These are phyloP conservation scores for Monilinia aucupariae DNA, from an alignment of 2,329 filamentous ascomycete species.

Conservation along the genomic window DNA sequence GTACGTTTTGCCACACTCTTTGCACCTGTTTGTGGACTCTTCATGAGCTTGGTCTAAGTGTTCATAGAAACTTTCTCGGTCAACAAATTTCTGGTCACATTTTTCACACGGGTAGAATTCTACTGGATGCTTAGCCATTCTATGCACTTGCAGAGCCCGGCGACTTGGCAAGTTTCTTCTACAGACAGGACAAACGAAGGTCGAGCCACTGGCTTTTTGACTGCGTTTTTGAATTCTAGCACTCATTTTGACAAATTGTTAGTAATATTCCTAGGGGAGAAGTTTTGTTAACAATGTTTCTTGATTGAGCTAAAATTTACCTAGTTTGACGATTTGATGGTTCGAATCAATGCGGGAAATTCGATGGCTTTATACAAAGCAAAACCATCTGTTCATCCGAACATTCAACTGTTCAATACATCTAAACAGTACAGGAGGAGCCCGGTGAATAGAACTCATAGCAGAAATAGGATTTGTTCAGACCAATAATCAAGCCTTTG, in stretches of 20 bases:
- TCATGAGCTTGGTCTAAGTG: not conserved
- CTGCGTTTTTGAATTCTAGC: not conserved
- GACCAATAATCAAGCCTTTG: not conserved
- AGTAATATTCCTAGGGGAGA: no score
- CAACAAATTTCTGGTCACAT: not conserved
- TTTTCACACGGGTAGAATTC: not conserved
- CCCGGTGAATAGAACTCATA: not conserved
- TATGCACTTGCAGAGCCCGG: not conserved
- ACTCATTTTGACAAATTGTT: conserved; percentile 4
- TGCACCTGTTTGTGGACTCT: not conserved
- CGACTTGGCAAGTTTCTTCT: not conserved
- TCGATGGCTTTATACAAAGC: not conserved
- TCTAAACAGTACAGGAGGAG: not conserved
- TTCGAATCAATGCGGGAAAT: not conserved
- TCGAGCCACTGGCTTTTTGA: not conserved
- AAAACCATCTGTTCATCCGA: not conserved
- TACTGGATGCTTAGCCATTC: not conserved
- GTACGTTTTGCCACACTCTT: not conserved
- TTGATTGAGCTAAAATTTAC: no score
- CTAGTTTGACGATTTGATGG: not conserved
- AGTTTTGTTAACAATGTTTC: not conserved
- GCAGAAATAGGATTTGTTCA: not conserved
- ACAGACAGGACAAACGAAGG: not conserved
- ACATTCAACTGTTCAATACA: not conserved
- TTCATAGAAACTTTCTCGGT: not conserved